Conservation (phyloP, 805 yeast species). For the Lipomyces orientalis region DNA sequence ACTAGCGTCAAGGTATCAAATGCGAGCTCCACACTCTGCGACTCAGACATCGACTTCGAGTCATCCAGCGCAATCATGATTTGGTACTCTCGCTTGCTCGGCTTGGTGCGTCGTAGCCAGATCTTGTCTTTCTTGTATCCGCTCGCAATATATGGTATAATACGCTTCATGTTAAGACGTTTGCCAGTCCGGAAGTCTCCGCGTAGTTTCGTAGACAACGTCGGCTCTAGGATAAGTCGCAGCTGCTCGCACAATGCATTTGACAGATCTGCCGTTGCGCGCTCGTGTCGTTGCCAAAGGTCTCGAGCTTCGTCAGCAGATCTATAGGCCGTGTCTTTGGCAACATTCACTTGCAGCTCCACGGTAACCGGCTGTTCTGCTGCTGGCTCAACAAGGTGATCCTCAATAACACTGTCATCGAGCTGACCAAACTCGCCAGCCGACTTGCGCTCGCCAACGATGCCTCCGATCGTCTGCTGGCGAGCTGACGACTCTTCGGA, state of each 20-base stretch:
- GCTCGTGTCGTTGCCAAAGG: constrained; percentile 82
- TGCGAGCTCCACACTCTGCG: constrained; percentile 86
- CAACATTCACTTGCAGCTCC: constrained; percentile 18
- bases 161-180: constrained; percentile 94
- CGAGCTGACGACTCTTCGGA: constrained; percentile 39
- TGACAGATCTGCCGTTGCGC: constrained; percentile 85
- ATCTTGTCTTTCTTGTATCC: constrained; percentile 97
- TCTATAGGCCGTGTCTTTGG: constrained; percentile 45
- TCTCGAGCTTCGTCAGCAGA: constrained; percentile 69
- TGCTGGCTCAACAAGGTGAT: constrained; percentile 41
- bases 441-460: constrained; percentile 54
- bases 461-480: constrained; percentile 52
- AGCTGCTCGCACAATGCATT: constrained; percentile 90
- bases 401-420: constrained; percentile 48
- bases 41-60: constrained; percentile 96
- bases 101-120: constrained; percentile 97
- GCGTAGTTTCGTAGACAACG: constrained; percentile 88
- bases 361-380: constrained; percentile 39
- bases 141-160: constrained; percentile 96
- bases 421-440: constrained; percentile 4
- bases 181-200: constrained; percentile 99
- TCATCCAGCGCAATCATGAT: constrained; percentile 97
- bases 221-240: constrained; percentile 91
- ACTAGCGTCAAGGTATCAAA: constrained; percentile 94
- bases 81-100: constrained; percentile 96